A percentile compares a stretch with the other conserved stretches of the same genome.
Conservation (phyloP, 2,329 filamentous ascomycete species). For the Volutella citrinella region DNA sequence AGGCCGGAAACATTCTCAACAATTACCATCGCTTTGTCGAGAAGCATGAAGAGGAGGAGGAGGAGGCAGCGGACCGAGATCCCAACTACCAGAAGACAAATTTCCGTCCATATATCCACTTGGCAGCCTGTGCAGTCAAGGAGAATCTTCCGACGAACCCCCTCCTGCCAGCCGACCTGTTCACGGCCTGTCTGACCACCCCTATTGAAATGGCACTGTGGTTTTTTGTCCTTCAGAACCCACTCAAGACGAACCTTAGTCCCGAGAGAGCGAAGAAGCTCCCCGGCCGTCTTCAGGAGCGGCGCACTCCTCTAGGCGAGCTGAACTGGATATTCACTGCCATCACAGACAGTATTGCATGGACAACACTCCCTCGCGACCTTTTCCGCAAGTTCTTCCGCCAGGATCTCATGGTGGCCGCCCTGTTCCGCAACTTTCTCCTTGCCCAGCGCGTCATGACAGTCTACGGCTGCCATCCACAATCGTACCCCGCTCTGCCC, state of each 20-base stretch:
- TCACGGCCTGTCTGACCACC: conserved; percentile 92
- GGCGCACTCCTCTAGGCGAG: conserved; percentile 89
- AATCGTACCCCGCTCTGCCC: conserved; percentile 87
- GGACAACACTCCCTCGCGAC: conserved; percentile 87
- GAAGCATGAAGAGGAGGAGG: conserved; percentile 89
- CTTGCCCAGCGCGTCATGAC: conserved; percentile 94
- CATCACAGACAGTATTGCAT: conserved; percentile 97
- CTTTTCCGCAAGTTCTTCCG: conserved; percentile 96
- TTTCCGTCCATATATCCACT: conserved; percentile 72
- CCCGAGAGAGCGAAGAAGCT: conserved; percentile 85
- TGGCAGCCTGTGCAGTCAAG: conserved; percentile 85
- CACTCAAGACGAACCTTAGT: conserved; percentile 63
- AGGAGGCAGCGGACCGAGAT: conserved; percentile 71
- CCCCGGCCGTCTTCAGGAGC: conserved; percentile 86
- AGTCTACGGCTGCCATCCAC: conserved; percentile 91
- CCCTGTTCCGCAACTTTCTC: conserved; percentile 92
- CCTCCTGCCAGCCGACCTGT: conserved; percentile 87
- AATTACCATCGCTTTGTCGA: conserved; percentile 95
- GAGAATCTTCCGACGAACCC: conserved; percentile 96
- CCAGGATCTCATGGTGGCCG: conserved; percentile 98
- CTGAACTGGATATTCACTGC: conserved; percentile 99
- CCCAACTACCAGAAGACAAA: conserved; percentile 78
- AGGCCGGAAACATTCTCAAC: conserved; percentile 89
- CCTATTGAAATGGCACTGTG: conserved; percentile 96
- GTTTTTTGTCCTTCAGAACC: conserved; percentile 95